Percentiles rank a stretch among this genome's conserved stretches.
Conservation (phyloP, 768 basidiomycete species). For the Basidioascus undulatus region DNA sequence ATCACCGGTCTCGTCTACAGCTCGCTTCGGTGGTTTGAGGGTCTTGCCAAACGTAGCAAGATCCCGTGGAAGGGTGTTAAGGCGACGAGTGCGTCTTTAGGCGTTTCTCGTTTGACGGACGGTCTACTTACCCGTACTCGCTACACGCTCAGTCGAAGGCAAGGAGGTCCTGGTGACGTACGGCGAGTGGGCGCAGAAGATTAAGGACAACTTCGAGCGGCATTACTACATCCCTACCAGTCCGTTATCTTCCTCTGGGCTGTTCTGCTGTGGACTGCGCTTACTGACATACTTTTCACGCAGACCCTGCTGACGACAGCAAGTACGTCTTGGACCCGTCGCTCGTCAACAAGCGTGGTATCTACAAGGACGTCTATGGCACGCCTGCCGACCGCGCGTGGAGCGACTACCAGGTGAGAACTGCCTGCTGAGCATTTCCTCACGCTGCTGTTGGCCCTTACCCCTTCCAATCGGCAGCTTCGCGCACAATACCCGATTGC, state of each 20-base stretch:
- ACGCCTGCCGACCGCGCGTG: constrained; percentile 70
- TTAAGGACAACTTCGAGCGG: constrained; percentile 69
- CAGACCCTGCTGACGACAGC: constrained; percentile 46
- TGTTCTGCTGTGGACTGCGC: neutral
- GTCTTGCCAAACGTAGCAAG: constrained; percentile 33
- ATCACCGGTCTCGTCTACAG: constrained; percentile 85
- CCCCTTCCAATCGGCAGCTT: constrained; percentile 26
- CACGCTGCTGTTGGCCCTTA: neutral
- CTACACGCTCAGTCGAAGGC: constrained; percentile 34
- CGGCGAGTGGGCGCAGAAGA: constrained; percentile 63
- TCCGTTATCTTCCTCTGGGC: constrained; percentile 13
- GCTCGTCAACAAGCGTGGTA: constrained; percentile 68
- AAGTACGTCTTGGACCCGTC: constrained; percentile 42
- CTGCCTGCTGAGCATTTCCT: constrained; percentile 12
- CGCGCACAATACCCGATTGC: constrained; percentile 83
- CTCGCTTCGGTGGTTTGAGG: constrained; percentile 66
- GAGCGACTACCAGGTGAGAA: constrained; percentile 97
- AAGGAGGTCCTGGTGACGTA: constrained; percentile 49
- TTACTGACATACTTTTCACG: neutral
- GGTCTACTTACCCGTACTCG: constrained; percentile 2
- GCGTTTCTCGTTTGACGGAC: too few relatives aligned
- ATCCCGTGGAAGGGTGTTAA: constrained; percentile 84
- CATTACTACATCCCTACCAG: constrained; percentile 71
- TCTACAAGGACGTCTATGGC: constrained; percentile 95
- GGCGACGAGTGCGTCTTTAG: constrained; percentile 48